Conservation (phyloP, 208 protist genomes). For the Crithidia fasciculata region DNA sequence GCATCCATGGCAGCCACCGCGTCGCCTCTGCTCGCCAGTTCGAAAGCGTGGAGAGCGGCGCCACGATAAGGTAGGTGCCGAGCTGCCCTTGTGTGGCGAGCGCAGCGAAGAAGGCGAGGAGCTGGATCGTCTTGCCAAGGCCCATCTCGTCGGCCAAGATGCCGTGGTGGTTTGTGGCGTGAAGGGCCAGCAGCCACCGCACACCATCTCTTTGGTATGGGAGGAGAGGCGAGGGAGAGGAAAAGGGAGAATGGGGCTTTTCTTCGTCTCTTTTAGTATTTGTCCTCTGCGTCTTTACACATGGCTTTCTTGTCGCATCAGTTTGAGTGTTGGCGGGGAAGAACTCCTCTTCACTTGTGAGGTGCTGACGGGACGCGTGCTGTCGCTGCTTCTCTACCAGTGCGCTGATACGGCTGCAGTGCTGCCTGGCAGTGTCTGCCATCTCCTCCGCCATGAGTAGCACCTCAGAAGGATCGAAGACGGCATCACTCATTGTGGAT, state of each 20-base stretch:
- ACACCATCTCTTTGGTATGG: constrained; percentile 92
- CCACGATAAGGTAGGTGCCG: constrained; percentile 90
- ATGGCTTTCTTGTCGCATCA: no score
- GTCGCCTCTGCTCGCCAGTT: constrained; percentile 92
- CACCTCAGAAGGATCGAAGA: background rate
- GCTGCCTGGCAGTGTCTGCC: background rate
- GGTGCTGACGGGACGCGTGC: background rate
- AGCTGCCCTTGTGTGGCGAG: constrained; percentile 67
- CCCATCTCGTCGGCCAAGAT: constrained; percentile 97
- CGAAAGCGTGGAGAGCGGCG: constrained; percentile 89
- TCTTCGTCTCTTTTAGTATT: no score
- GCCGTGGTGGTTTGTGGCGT: constrained; percentile 69
- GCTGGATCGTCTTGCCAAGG: constrained; percentile 97
- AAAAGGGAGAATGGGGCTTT: background rate
- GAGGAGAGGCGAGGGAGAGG: constrained; percentile 54
- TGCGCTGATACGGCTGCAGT: background rate
- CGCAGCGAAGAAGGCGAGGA: constrained; percentile 85
- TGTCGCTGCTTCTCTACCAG: constrained; percentile 1
- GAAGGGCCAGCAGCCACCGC: constrained; percentile 95
- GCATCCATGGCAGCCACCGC: constrained; percentile 84
- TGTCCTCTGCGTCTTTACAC: no score
- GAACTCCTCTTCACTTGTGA: constrained; percentile 11
- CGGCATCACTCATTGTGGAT: background rate
- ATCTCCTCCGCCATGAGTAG: background rate
- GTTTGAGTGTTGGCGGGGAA: constrained; percentile 3